Evolutionary conservation across 768 basidiomycete genomes (phyloP), one percentile per base, ranked within the genome.

Genomic region (Kwoniella bestiolae): DNA sequence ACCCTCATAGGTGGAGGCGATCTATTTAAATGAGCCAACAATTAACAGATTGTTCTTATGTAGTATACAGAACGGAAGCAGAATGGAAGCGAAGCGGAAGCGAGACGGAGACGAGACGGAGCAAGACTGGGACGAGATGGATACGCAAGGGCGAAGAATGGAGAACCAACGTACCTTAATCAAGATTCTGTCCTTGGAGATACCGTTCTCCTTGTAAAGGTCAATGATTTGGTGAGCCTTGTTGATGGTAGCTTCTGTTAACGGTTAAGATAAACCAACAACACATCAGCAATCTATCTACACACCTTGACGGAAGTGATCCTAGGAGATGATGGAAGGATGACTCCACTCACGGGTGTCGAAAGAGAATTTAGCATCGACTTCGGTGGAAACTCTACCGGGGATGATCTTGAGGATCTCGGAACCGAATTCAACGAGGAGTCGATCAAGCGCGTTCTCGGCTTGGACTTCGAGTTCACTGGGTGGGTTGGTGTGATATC

Each of bases 1-100:
- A 83, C 96, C 96, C 84, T 98, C 96, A 91, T 92, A 99, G 52
- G 94, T 94, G 44, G 96, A 95, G 31, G 95, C 96, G 79, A 99
- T 97, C 76, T 73, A 53, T 9, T 3, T 31, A n/a, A 8, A 14
- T 14, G n/a, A n/a, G n/a, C n/a, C n/a, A n/a, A n/a, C n/a, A n/a
- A n/a, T n/a, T n/a, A n/a, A n/a, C n/a, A n/a, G n/a, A n/a, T n/a
- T n/a, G n/a, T n/a, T n/a, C n/a, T n/a, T n/a, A n/a, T n/a, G n/a
- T n/a, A n/a, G n/a, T n/a, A n/a, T n/a, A n/a, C n/a, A n/a, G n/a
- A n/a, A n/a, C n/a, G n/a, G n/a, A n/a, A n/a, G n/a, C n/a, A n/a
- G n/a, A n/a, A n/a, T n/a, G n/a, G n/a, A n/a, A n/a, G n/a, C n/a
- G n/a, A n/a, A n/a, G n/a, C n/a, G n/a, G n/a, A n/a, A n/a, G n/a